Base-by-base conservation (phyloP, 768 basidiomycete genomes). In the Butyriboletus loyo region DNA sequence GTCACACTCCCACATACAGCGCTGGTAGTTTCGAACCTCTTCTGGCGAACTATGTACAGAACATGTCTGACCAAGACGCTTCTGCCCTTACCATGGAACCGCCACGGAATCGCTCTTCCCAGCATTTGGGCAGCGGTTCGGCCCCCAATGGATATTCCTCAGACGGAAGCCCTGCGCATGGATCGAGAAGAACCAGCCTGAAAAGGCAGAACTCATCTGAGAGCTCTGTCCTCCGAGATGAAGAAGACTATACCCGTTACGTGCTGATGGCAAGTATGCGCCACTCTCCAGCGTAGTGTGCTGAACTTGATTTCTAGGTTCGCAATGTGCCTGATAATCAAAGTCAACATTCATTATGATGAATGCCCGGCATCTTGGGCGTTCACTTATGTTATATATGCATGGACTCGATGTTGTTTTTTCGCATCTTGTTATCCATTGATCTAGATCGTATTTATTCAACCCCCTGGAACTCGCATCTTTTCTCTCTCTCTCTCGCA, bases 11-110 rank as follows among this genome's bases (percentile, higher is more conserved):
- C 39, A 77, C 77, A 54, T 72, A 79, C 40, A 80, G 81, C 54
- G 74, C 72, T 2, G 81, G 77, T 14, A 86, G 84, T 67, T 77
- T 77, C 50, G 85, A 87, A 56, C 83, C 83, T 25, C 70, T 87
- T 21, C 68, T 87, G 42, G 76, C 78, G 24, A 68, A 73, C 13
- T 81, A 75, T 51, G 66, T 68, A 35, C 71, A 72, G 14, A 53
- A 59, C 53, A 15, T 41, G 22, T 50, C 64, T 21, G 64, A 69
- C 21, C 63, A 58, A 44, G 61, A 60, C 17, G 25, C 41, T 27
- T 51, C 53, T 35, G 35, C 35, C 13, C 52, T 38, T 27, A 39
- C 53, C 31, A 44, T 41, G 39, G 69, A 66, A 24, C 63, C 57
- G 17, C 72, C 75, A 34, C 72, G 66, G 37, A 72, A 68, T 38